Conservation (phyloP, 2,329 filamentous ascomycete genomes). For the Talaromyces funiculosus region DNA sequence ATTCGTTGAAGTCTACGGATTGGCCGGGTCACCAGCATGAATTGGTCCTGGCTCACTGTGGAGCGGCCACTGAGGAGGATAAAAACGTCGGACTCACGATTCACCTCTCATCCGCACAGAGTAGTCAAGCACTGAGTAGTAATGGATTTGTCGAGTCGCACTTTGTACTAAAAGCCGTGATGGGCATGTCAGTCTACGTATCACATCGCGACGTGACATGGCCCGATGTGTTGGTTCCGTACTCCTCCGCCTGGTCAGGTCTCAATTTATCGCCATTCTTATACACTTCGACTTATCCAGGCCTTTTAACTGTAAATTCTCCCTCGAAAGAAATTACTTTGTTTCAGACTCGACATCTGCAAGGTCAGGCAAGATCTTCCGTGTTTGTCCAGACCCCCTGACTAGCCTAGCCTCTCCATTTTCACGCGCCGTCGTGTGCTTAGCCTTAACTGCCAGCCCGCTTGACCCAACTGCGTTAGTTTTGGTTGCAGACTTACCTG, state of each 20-base stretch:
- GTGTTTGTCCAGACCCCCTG: neutral
- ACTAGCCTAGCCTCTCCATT: neutral
- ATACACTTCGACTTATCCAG: neutral
- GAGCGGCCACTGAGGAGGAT: neutral
- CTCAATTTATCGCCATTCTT: neutral
- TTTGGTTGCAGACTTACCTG: neutral
- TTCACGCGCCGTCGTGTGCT: neutral
- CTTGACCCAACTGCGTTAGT: conserved; percentile 12
- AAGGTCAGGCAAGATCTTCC: neutral
- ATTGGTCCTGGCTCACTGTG: neutral
- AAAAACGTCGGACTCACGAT: too few relatives aligned
- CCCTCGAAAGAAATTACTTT: neutral
- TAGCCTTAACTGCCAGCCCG: conserved; percentile 2
- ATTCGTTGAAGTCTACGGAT: neutral
- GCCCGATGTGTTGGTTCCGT: neutral
- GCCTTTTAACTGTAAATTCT: neutral
- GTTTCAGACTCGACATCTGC: neutral
- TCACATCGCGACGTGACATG: neutral
- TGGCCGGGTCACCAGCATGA: neutral
- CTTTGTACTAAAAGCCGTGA: neutral
- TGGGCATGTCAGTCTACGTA: neutral
- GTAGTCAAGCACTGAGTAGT: neutral
- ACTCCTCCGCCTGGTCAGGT: neutral
- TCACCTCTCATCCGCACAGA: too few relatives aligned
- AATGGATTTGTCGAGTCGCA: neutral